Evolutionary conservation across 306 rosid genomes (phyloP), one percentile per base, ranked within the genome.

Genomic region (Begonia loranthoides): DNA sequence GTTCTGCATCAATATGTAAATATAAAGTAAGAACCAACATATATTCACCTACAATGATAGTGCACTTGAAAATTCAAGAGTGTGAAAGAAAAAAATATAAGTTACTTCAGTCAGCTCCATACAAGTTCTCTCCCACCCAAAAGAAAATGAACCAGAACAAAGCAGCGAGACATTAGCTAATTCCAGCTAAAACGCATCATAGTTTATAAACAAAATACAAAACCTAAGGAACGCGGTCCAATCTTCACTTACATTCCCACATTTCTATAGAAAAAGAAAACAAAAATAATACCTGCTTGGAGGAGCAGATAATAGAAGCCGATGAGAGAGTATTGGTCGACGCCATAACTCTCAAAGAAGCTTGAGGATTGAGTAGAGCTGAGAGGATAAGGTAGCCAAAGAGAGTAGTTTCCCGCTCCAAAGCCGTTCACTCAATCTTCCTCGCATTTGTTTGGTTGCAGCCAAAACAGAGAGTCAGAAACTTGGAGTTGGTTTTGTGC

Each of bases 311-410:
- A 53, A 74, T 36, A 50, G 80, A 67, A 11, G 78, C 78, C 1
- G 80, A 64, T 51, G 77, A 64, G 50, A 78, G 41, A 44, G 84
- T 77, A 54, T 78, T 78, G 34, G 76, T 17, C 1, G 94, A 83
- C 47, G 96, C 94, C 96, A 87, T 73, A 28, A 47, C 28, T 36
- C 19, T 12, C 15, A 13, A 38, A 24, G 11, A 10, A 12, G 36
- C 15, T 10, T 4, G 2, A 3, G 36, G 36, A 28, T 7, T 28
- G 54, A 3, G 50, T 16, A 9, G 36, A 45, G 24, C 63, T 10
- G 52, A 41, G 55, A 49, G 78, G 90, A 71, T 73, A 78, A 73
- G 83, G 69, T 36, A 49, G 36, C 48, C 47, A 55, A 44, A 39
- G 41, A 4, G 22, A 14, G 41, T 28, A 7, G 15, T 6, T 6